Conservation (phyloP, 164 flowering plant species). For the Pachysandra terminalis region DNA sequence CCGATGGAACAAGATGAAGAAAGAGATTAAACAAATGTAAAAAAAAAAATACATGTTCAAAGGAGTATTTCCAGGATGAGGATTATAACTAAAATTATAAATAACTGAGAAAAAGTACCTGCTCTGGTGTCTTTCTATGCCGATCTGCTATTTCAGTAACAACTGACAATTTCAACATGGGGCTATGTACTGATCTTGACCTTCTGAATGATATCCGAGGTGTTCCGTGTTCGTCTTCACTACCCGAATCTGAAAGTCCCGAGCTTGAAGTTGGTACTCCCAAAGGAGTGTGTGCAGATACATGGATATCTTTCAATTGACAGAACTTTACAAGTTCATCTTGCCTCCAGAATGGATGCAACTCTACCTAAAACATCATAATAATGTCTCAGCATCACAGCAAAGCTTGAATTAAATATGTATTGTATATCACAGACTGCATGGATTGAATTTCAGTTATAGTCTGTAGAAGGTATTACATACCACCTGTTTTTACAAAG, state of each 20-base stretch:
- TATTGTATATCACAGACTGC: background rate
- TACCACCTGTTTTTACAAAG: background rate
- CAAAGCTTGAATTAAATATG: background rate
- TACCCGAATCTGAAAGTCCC: constrained; percentile 46
- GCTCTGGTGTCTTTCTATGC: constrained; percentile 64
- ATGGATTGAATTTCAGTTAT: background rate
- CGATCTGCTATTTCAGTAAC: constrained; percentile 60
- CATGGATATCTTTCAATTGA: constrained; percentile 59
- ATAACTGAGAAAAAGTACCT: constrained; percentile 32
- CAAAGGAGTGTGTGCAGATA: constrained; percentile 70
- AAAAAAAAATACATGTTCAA: background rate
- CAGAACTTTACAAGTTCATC: constrained; percentile 71
- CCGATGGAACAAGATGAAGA: too few species aligned
- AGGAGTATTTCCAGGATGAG: background rate
- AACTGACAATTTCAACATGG: constrained; percentile 63
- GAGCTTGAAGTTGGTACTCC: constrained; percentile 54
- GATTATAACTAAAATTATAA: background rate
- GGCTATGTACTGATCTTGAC: constrained; percentile 70
- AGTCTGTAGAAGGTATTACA: background rate
- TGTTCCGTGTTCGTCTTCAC: constrained; percentile 67
- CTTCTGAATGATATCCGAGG: constrained; percentile 64
- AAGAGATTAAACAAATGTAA: too few species aligned
- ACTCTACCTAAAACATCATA: constrained; percentile 41
- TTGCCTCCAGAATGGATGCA: constrained; percentile 78
- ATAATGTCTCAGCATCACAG: constrained; percentile 1